Base-by-base conservation (phyloP, 768 basidiomycete species). In the Phlegmacium glaucopus region DNA sequence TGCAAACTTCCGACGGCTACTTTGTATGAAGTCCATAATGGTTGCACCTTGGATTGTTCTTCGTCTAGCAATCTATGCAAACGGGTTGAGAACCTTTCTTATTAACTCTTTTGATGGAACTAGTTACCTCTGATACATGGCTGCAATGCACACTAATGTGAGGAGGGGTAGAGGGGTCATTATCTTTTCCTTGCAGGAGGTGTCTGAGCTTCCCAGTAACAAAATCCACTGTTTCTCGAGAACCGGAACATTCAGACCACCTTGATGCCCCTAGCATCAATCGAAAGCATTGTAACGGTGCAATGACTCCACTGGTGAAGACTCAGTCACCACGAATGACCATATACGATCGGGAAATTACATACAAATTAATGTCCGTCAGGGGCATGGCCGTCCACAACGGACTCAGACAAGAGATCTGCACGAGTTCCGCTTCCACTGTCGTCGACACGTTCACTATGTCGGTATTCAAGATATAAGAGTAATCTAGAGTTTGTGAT, bases 391-490 rank as follows among this genome's bases (percentile, higher is more conserved):
- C 83, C 35, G 63, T 62, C 92, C 92, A 94, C 5, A 70, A 67
- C 1, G 88, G 79, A 54, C 90, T 91, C 42, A 90, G 52, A 22
- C 79, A 73, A 4, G 75, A 77, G 6, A 93, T 55, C 53, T 88
- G 82, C 4, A 71, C 72, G 13, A 94, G 52, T 12, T 62, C 56
- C 27, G 88, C 57, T 12, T 71, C 57, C 17, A 60, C 60, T 4
- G 68, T 68, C 15, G 66, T 59, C 0, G 70, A 69, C 1, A 72
- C 47, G 58, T 87, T 88, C 42, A 74, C 74, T 6, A 89, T 55
- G 51, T 82, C 78, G 9, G 87, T 52, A 44, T 76, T 71, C 22
- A 88, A 44, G 6, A 72, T 59, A 59, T 79, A 87, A n/a, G 71
- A 55, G 47, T 75, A 56, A 11, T 80, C 78, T 17, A 55, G 52